phyloP scores from a whole-genome alignment of 164 flowering plant genomes.

The Stephania japonica region DNA sequence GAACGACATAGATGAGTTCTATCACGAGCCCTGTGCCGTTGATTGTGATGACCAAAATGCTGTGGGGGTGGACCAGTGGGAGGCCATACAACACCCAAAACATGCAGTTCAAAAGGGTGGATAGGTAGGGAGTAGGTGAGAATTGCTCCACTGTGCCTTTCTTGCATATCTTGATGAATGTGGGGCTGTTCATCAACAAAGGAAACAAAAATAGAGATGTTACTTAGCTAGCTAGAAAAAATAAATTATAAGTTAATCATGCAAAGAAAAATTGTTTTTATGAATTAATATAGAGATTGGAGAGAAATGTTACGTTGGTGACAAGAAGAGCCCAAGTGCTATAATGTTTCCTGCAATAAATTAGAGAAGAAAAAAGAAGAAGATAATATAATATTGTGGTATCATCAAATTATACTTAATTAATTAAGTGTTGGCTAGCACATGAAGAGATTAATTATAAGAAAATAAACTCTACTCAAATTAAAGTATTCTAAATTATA shows the following conservation, averaged over 20 bases:
- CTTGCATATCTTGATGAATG: constrained; percentile 69
- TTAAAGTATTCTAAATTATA: too few species aligned
- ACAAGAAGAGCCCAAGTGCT: constrained; percentile 49
- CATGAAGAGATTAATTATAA: too few species aligned
- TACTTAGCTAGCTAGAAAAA: too few species aligned
- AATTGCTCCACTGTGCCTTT: constrained; percentile 68
- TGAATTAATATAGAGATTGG: too few species aligned
- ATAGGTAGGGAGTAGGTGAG: constrained; percentile 72
- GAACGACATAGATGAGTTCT: constrained; percentile 43
- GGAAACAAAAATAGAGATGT: not conserved
- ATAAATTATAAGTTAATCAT: too few species aligned
- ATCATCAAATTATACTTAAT: too few species aligned
- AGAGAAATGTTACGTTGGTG: constrained; percentile 46
- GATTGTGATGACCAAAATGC: constrained; percentile 58
- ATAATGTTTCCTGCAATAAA: constrained; percentile 57
- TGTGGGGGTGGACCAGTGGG: constrained; percentile 64
- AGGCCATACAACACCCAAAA: constrained; percentile 76
- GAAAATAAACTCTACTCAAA: too few species aligned
- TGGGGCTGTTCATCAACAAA: constrained; percentile 47
- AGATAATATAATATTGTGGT: too few species aligned
- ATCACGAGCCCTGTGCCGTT: constrained; percentile 55
- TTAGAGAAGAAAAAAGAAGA: not conserved
- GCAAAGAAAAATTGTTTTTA: too few species aligned
- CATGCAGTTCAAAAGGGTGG: constrained; percentile 66
- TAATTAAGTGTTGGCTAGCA: too few species aligned